Percentiles rank a stretch among this genome's conserved stretches.
phyloP scores from a whole-genome alignment of 495 filamentous ascomycete genomes.

The Hypomontagnella monticulosa region DNA sequence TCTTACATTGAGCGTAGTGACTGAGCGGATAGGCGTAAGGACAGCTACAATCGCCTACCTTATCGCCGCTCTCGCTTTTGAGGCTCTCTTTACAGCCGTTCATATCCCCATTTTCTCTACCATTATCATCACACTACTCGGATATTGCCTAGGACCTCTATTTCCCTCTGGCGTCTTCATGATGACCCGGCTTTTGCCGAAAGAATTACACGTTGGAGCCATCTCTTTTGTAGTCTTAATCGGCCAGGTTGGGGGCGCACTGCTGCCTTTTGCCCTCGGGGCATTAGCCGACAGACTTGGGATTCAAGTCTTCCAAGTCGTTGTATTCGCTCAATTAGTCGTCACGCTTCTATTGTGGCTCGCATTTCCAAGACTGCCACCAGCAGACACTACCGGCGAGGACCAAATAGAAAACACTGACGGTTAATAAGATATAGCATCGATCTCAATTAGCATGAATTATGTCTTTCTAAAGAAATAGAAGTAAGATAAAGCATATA shows the following conservation, averaged over 20 bases:
- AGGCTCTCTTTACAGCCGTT: constrained; percentile 73
- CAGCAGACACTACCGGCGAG: no score
- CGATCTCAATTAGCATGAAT: no score
- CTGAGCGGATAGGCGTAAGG: constrained; percentile 69
- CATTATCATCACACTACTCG: constrained; percentile 69
- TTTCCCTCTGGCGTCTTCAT: constrained; percentile 73
- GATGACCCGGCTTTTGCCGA: constrained; percentile 71
- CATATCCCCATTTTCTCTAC: constrained; percentile 68
- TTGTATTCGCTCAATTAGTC: constrained; percentile 67
- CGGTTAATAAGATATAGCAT: no score
- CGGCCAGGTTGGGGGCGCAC: constrained; percentile 72
- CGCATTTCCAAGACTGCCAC: constrained; percentile 35
- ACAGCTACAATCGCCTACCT: constrained; percentile 57
- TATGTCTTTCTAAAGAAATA: no score
- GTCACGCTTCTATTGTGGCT: constrained; percentile 59
- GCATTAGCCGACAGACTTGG: constrained; percentile 76
- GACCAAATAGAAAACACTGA: no score
- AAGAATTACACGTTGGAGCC: constrained; percentile 71
- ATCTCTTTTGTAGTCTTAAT: constrained; percentile 76
- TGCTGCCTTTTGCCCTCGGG: constrained; percentile 77
- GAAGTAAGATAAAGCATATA: no score
- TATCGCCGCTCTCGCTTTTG: constrained; percentile 64
- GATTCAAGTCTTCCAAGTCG: constrained; percentile 72
- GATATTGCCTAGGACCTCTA: constrained; percentile 72
- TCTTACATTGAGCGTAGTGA: constrained; percentile 66